phyloP scores from a whole-genome alignment of 345 rosid genomes.

The Populus ilicifolia region DNA sequence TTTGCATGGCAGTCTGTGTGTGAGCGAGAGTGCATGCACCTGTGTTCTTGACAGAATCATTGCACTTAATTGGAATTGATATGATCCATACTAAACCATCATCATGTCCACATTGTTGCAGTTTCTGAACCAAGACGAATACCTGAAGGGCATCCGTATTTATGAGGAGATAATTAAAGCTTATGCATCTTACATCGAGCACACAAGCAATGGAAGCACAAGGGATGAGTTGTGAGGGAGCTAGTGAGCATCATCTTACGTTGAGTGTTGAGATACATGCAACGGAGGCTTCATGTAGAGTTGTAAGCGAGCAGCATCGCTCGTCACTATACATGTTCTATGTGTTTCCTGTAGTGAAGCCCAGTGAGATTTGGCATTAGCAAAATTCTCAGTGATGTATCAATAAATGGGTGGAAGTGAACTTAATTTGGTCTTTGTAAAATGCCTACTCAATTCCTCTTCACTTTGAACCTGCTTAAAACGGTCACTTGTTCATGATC shows the following conservation, averaged over 20 bases:
- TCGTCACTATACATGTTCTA: not conserved
- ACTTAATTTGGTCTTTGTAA: not conserved
- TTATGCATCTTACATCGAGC: conserved; percentile 45
- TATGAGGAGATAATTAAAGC: conserved; percentile 69
- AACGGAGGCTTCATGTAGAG: not conserved
- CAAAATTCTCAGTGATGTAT: not conserved
- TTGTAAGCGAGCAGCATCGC: not conserved
- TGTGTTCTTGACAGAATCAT: not conserved
- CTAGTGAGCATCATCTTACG: not conserved
- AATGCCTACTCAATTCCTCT: not conserved
- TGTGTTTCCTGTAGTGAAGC: not conserved
- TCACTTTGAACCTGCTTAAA: not conserved
- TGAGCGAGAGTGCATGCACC: not conserved
- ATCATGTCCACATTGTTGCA: conserved; percentile 31
- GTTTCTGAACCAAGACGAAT: conserved; percentile 75
- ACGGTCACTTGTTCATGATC: not conserved
- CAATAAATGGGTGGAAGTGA: not conserved
- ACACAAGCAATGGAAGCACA: conserved; percentile 24
- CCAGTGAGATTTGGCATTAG: not conserved
- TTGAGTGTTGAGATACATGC: not conserved
- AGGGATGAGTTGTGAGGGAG: conserved; percentile 64
- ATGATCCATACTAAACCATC: not conserved
- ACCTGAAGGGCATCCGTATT: conserved; percentile 74
- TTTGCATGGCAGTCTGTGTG: not conserved
- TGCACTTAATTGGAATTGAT: not conserved